These are phyloP conservation scores for Phytophthora citrophthora DNA, from an alignment of 352 stramenopile genomes.

Conservation along the genomic window DNA sequence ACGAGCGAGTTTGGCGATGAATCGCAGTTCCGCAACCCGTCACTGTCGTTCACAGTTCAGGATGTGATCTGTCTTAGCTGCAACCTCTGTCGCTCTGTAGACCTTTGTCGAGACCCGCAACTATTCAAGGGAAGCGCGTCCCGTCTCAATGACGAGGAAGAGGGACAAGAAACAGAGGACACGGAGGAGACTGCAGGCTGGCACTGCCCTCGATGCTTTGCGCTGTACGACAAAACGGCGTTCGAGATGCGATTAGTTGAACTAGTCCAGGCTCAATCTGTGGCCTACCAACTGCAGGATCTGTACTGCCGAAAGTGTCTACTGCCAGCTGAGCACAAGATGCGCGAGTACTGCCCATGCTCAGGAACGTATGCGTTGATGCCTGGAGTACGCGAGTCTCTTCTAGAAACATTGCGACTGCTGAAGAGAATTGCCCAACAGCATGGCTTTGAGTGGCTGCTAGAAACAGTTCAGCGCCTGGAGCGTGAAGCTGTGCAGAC, in stretches of 20 bases:
- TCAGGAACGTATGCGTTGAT: constrained; percentile 69
- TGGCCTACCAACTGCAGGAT: constrained; percentile 95
- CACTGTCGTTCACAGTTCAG: constrained; percentile 94
- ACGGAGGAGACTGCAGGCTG: constrained; percentile 45
- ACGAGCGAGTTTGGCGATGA: constrained; percentile 81
- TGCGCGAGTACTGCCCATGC: constrained; percentile 83
- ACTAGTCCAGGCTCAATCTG: constrained; percentile 83
- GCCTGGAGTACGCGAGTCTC: constrained; percentile 36
- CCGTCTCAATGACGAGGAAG: constrained; percentile 27
- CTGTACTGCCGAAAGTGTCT: constrained; percentile 83
- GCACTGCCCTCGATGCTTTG: constrained; percentile 94
- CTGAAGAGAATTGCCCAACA: constrained; percentile 70
- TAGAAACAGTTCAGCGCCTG: constrained; percentile 74
- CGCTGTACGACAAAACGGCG: constrained; percentile 87
- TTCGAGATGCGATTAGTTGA: constrained; percentile 94
- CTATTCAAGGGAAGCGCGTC: constrained; percentile 82
- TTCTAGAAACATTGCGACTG: constrained; percentile 69
- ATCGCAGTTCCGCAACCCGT: constrained; percentile 94
- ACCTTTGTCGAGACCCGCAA: constrained; percentile 95
- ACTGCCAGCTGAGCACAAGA: constrained; percentile 76
- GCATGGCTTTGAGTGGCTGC: constrained; percentile 71
- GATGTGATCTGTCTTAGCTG: constrained; percentile 98
- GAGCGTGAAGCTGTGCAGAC: constrained; percentile 33
- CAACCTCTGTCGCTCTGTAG: constrained; percentile 95
- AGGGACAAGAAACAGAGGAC: constrained; percentile 36